Base-by-base conservation (phyloP, 257 asterid species). In the Plantago major region DNA sequence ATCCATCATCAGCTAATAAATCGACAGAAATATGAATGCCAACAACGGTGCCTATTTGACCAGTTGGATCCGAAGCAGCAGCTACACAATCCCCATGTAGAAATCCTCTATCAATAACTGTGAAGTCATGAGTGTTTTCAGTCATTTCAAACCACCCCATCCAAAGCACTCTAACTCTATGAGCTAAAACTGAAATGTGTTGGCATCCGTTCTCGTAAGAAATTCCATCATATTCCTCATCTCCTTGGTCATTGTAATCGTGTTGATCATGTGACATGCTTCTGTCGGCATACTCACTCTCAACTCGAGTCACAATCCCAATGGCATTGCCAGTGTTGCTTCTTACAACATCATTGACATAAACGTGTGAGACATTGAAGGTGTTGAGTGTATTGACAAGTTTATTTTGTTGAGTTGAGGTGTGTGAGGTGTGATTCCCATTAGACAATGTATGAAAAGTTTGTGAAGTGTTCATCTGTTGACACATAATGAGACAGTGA, bases 21-120 rank as follows among this genome's bases (percentile, higher is more conserved):
- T 89, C 90, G 42, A 85, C 95, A 46, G 65, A 73, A 64, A 85
- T 85, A 65, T 74, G 65, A 42, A 82, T 87, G 76, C 81, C 95
- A 58, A 87, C 90, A 78, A 93, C 99, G n/a, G 82, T 74, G 42
- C 99, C 99, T 48, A 87, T 81, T 77, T 90, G 99, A 49, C 96
- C 95, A 0, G 89, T 90, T 40, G 97, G 97, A 70, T 93, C 94
- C 52, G 90, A 78, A 69, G 83, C 88, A 52, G 95, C 74, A 74
- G 99, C 88, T 58, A 90, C 90, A 74, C 87, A 90, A 78, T 89
- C 97, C 55, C 99, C 99, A 60, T 84, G 97, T 62, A 89, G 74
- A 74, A 84, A 93, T 45, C 95, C 95, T 74, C 99, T 78, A 65
- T 93, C 99, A 16, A 82, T 67, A 66, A 89, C 95, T 67, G 77